Conservation (phyloP, 352 stramenopile genomes). For the Globisporangium abappressorium region DNA sequence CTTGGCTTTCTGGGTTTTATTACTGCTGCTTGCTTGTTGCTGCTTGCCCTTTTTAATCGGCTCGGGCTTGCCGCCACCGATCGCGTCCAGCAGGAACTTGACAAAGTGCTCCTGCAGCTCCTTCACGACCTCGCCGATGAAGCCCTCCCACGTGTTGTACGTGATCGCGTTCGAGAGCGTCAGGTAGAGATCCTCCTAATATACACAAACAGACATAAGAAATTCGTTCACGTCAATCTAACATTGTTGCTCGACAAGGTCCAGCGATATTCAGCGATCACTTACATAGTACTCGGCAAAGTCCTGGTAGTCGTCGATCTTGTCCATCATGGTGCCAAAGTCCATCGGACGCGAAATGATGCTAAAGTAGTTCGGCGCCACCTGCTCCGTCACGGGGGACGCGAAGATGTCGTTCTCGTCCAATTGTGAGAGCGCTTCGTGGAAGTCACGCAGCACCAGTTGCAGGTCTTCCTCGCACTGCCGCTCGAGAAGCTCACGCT, state of each 20-base stretch:
- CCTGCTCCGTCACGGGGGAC: slow-evolving; percentile 83
- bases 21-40: slow-evolving; percentile 5
- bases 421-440: slow-evolving; percentile 62
- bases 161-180: slow-evolving; percentile 79
- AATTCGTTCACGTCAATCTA: slow-evolving; percentile 11
- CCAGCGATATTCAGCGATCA: not conserved
- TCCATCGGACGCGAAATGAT: slow-evolving; percentile 91
- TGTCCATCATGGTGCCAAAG: slow-evolving; percentile 91
- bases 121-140: slow-evolving; percentile 54
- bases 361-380: slow-evolving; percentile 91
- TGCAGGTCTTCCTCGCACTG: slow-evolving; percentile 56
- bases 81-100: slow-evolving; percentile 73
- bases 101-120: slow-evolving; percentile 70
- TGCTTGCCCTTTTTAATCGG: not conserved
- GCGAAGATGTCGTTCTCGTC: slow-evolving; percentile 88
- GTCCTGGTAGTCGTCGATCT: slow-evolving; percentile 63
- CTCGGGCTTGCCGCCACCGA: slow-evolving; percentile 31
- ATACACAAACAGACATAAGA: slow-evolving; percentile 5
- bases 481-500: slow-evolving; percentile 58
- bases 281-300: slow-evolving; percentile 81
- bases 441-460: slow-evolving; percentile 61
- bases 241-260: not conserved
- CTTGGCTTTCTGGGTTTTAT: slow-evolving; percentile 23
- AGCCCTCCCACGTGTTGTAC: slow-evolving; percentile 71
- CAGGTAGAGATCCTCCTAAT: slow-evolving; percentile 64